Evolutionary conservation across 1,284 basidiomycete genomes (phyloP).

Genomic region (Rhodotorula sp.): DNA sequence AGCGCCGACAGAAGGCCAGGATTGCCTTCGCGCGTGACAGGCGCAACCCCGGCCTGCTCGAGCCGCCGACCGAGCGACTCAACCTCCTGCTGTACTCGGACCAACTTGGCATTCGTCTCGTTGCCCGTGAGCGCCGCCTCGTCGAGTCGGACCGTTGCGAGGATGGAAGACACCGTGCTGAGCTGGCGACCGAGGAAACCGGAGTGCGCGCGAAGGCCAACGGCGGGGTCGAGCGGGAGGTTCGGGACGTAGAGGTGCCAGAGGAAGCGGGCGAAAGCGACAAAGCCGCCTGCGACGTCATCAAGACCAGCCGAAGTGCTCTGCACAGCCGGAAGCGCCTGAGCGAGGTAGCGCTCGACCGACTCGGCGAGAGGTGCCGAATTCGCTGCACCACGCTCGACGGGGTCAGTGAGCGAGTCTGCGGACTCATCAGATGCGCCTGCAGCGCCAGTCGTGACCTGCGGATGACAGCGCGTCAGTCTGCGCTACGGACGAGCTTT

Average conservation of each 20-base stretch:
- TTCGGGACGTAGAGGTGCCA: slow-evolving; percentile 80
- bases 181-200: slow-evolving; percentile 35
- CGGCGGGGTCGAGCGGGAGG: slow-evolving; percentile 82
- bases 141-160: slow-evolving; percentile 61
- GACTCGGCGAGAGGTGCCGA: slow-evolving; percentile 14
- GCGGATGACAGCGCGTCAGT: not conserved
- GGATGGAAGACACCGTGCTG: slow-evolving; percentile 24
- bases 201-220: slow-evolving; percentile 53
- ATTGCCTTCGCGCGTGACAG: slow-evolving; percentile 54
- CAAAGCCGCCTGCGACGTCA: slow-evolving; percentile 63
- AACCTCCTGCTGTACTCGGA: slow-evolving; percentile 51
- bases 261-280: slow-evolving; percentile 63
- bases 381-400: not conserved
- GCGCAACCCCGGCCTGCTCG: slow-evolving; percentile 40
- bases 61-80: slow-evolving; percentile 43
- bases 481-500: not conserved
- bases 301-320: slow-evolving; percentile 45
- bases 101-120: slow-evolving; percentile 57
- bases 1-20: slow-evolving; percentile 68
- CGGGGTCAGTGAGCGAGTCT: not conserved
- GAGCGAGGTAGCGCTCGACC: slow-evolving; percentile 20
- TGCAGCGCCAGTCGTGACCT: slow-evolving; percentile 12
- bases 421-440: no score
- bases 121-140: slow-evolving; percentile 68
- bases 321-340: not conserved